These are phyloP conservation scores for Trichoderma arundinaceum DNA, from an alignment of 2,329 filamentous ascomycete species.

Conservation along the genomic window DNA sequence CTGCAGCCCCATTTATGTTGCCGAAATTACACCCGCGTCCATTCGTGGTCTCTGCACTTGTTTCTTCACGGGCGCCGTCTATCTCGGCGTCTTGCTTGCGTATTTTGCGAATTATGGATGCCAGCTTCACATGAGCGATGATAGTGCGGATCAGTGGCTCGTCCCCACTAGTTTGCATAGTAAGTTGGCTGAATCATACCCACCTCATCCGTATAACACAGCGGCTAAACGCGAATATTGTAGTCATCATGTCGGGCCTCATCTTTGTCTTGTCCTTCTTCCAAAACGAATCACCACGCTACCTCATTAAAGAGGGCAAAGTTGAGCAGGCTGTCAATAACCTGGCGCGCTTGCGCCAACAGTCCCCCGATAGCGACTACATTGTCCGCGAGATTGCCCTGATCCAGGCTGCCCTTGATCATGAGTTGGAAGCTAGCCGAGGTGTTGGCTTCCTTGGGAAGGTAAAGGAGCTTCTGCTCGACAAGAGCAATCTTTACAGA, in stretches of 20 bases:
- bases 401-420: slow-evolving; percentile 69
- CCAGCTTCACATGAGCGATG: slow-evolving; percentile 54
- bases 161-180: slow-evolving; percentile 73
- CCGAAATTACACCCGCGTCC: slow-evolving; percentile 71
- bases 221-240: no score
- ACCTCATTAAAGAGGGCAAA: slow-evolving; percentile 68
- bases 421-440: slow-evolving; percentile 73
- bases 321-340: slow-evolving; percentile 62
- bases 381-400: slow-evolving; percentile 65
- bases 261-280: slow-evolving; percentile 74
- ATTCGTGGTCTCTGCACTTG: slow-evolving; percentile 75
- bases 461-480: slow-evolving; percentile 70
- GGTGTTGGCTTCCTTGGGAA: slow-evolving; percentile 68
- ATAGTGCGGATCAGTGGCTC: slow-evolving; percentile 60
- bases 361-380: slow-evolving; percentile 65
- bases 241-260: slow-evolving; percentile 73
- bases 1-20: slow-evolving; percentile 68
- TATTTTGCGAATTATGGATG: slow-evolving; percentile 76
- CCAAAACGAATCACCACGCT: slow-evolving; percentile 73
- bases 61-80: slow-evolving; percentile 62
- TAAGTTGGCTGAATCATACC: no score
- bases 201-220: no score
- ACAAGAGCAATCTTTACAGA: slow-evolving; percentile 73
- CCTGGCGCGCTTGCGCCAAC: slow-evolving; percentile 64
- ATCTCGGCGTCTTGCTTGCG: slow-evolving; percentile 77